Evolutionary conservation across 768 basidiomycete species (phyloP).

Genomic region (Xerocomus brunneocitrinus): DNA sequence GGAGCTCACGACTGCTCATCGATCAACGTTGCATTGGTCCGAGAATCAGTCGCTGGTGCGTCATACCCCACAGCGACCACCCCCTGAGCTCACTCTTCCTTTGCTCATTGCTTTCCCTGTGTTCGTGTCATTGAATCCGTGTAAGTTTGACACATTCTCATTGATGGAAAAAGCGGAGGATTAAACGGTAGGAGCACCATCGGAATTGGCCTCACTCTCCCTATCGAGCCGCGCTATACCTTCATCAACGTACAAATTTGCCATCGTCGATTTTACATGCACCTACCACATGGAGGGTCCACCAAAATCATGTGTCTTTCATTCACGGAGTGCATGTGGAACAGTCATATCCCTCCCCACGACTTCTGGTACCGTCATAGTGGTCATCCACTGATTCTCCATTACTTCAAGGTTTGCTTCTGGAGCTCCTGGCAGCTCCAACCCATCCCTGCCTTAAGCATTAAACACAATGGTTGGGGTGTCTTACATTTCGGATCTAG

Average conservation of each 20-base stretch:
- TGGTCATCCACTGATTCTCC: background rate
- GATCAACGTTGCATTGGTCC: background rate
- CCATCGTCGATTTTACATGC: constrained; percentile 5
- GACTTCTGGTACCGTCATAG: background rate
- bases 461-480: background rate
- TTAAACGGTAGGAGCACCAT: background rate
- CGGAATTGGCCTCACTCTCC: background rate
- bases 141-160: background rate
- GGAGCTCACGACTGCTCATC: background rate
- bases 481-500: constrained; percentile 14
- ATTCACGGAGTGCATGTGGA: background rate
- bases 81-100: background rate
- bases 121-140: background rate
- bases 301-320: background rate
- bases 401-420: background rate
- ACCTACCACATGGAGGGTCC: constrained; percentile 8
- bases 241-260: background rate
- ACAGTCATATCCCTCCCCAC: background rate
- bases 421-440: background rate
- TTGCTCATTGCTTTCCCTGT: background rate
- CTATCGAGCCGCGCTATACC: background rate
- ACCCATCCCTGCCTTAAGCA: background rate
- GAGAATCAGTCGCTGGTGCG: constrained; percentile 14
- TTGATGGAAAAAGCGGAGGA: background rate
- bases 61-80: background rate